Conservation (phyloP, 2,329 filamentous ascomycete genomes). For the Ascocoryne sarcoides region DNA sequence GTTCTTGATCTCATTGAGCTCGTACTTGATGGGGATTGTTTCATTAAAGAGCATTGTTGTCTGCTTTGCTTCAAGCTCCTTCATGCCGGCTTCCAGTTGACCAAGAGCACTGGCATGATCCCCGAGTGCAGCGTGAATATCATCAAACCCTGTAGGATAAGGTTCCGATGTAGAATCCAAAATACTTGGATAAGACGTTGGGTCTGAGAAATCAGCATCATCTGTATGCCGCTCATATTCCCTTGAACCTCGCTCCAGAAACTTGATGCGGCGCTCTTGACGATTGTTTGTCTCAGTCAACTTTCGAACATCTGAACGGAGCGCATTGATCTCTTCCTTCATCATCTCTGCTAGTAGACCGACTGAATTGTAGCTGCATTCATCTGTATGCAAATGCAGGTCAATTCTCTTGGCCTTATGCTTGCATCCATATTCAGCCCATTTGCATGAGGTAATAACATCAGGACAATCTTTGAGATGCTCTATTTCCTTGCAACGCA, state of each 20-base stretch:
- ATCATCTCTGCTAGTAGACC: slow-evolving; percentile 40
- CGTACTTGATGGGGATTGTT: slow-evolving; percentile 51
- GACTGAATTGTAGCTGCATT: slow-evolving; percentile 44
- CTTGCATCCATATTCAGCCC: slow-evolving; percentile 40
- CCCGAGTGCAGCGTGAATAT: slow-evolving; percentile 38
- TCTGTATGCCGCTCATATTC: slow-evolving; percentile 22
- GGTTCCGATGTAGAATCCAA: slow-evolving; percentile 16
- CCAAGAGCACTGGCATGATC: slow-evolving; percentile 48
- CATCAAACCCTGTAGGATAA: slow-evolving; percentile 34
- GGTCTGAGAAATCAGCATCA: slow-evolving; percentile 17
- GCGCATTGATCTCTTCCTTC: slow-evolving; percentile 34
- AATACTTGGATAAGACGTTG: slow-evolving; percentile 22
- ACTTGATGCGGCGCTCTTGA: slow-evolving; percentile 35
- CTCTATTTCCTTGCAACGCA: slow-evolving; percentile 19
- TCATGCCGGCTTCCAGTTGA: slow-evolving; percentile 46
- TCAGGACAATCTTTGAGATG: slow-evolving; percentile 39
- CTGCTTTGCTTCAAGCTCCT: slow-evolving; percentile 50
- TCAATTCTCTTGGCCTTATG: slow-evolving; percentile 32
- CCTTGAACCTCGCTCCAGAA: slow-evolving; percentile 31
- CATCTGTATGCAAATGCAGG: slow-evolving; percentile 37
- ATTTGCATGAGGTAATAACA: slow-evolving; percentile 36
- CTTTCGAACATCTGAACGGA: slow-evolving; percentile 37
- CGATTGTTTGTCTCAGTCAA: slow-evolving; percentile 33
- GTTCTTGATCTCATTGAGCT: slow-evolving; percentile 43
- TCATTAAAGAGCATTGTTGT: slow-evolving; percentile 54